A percentile compares a stretch with the other conserved stretches of the same genome.
These are phyloP conservation scores for Colletotrichum lentis DNA, from an alignment of 2,329 filamentous ascomycete species.

Conservation along the genomic window DNA sequence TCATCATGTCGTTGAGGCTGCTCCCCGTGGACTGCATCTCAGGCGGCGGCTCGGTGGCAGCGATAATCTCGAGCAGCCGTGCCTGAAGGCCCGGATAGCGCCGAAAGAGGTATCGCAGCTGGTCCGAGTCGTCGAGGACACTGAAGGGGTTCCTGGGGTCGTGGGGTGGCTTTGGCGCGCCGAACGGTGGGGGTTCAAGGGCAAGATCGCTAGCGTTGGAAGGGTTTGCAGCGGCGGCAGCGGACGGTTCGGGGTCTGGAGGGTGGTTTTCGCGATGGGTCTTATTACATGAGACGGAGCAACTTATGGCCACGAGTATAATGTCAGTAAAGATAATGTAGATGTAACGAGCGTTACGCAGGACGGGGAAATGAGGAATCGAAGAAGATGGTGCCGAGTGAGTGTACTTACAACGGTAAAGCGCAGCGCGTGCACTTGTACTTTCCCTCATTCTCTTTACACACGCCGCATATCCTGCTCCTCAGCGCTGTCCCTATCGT, in stretches of 20 bases:
- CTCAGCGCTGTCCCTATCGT: slow-evolving; percentile 11
- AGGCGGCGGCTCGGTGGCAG: slow-evolving; percentile 58
- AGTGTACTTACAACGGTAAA: slow-evolving; percentile 63
- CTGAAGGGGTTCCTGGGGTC: slow-evolving; percentile 56
- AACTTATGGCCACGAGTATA: slow-evolving; percentile 50
- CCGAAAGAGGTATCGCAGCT: slow-evolving; percentile 60
- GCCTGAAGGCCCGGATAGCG: slow-evolving; percentile 60
- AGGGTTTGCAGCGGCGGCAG: slow-evolving; percentile 29
- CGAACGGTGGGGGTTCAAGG: slow-evolving; percentile 44
- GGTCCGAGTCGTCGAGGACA: slow-evolving; percentile 59
- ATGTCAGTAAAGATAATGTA: slow-evolving; percentile 33
- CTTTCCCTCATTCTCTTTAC: slow-evolving; percentile 59
- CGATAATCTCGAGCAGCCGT: slow-evolving; percentile 59
- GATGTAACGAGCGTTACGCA: slow-evolving; percentile 14
- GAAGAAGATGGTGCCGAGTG: not conserved
- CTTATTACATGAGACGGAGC: slow-evolving; percentile 66
- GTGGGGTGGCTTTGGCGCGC: slow-evolving; percentile 17
- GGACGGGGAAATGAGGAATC: not conserved
- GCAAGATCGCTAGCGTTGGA: slow-evolving; percentile 38
- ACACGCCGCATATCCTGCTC: slow-evolving; percentile 59
- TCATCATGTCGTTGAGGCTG: slow-evolving; percentile 38
- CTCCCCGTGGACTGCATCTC: slow-evolving; percentile 25
- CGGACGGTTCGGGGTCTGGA: slow-evolving; percentile 47
- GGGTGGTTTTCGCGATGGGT: slow-evolving; percentile 61
- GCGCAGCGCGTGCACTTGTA: slow-evolving; percentile 71